phyloP scores from a whole-genome alignment of 1,284 basidiomycete species.

The Leccinum solheimii region DNA sequence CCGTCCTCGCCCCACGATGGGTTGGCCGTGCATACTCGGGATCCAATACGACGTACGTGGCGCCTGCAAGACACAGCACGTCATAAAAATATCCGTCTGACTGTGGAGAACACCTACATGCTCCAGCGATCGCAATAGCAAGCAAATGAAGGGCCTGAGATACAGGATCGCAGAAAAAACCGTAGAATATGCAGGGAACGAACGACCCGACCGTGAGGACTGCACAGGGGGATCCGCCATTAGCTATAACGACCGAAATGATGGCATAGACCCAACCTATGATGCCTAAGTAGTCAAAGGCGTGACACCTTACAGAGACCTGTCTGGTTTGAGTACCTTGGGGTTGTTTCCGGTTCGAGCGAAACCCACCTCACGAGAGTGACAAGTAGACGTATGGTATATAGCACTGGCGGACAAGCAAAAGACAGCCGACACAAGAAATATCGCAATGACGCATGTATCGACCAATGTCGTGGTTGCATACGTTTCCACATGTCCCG shows the following conservation, averaged over 20 bases:
- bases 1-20: conserved; percentile 77
- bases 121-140: conserved; percentile 56
- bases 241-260: background rate
- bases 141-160: conserved; percentile 55
- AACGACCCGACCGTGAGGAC: conserved; percentile 80
- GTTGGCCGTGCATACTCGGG: conserved; percentile 77
- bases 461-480: conserved; percentile 63
- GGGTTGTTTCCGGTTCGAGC: conserved; percentile 2
- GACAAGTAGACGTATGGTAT: conserved; percentile 78
- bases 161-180: conserved; percentile 64
- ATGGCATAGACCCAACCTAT: conserved; percentile 41
- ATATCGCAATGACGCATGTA: conserved; percentile 62
- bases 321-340: conserved; percentile 22
- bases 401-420: conserved; percentile 77
- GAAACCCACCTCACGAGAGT: conserved; percentile 60
- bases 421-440: conserved; percentile 70
- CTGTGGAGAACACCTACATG: conserved; percentile 47
- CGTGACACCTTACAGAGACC: conserved; percentile 55
- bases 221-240: conserved; percentile 18
- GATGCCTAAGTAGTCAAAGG: conserved; percentile 75
- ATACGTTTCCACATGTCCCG: conserved; percentile 50
- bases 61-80: conserved; percentile 41
- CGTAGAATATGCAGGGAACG: conserved; percentile 73
- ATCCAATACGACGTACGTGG: conserved; percentile 76
- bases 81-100: conserved; percentile 7